phyloP scores from a whole-genome alignment of 2,329 filamentous ascomycete species.

The Orbilia javanica region DNA sequence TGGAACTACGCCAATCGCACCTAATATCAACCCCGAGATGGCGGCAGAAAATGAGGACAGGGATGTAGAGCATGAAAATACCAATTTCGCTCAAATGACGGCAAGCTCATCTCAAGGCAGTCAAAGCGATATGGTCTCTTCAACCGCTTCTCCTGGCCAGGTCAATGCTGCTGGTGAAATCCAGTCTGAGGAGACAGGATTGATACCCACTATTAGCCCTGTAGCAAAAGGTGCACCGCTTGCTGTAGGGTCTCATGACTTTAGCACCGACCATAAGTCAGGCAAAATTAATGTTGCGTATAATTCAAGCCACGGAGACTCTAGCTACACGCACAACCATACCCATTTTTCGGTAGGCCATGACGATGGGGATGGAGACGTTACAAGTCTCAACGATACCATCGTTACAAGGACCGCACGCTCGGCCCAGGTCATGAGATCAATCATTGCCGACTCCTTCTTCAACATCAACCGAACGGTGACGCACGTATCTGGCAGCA shows the following conservation, averaged over 20 bases:
- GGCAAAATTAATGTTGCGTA: neutral
- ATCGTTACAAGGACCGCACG: conserved; percentile 12
- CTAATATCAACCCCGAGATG: conserved; percentile 35
- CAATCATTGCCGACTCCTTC: conserved; percentile 21
- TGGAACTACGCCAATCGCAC: conserved; percentile 25
- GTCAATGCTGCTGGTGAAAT: neutral
- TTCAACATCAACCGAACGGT: conserved; percentile 11
- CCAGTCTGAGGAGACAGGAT: neutral
- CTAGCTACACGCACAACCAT: conserved; percentile 6
- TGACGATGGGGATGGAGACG: conserved; percentile 8
- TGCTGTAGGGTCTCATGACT: neutral
- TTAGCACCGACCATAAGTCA: neutral
- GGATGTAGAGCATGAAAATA: neutral
- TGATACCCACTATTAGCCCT: neutral
- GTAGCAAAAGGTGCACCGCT: neutral
- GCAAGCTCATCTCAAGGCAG: too few species aligned
- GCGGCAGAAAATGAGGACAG: neutral
- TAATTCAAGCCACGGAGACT: conserved; percentile 16
- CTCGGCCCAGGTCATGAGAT: neutral
- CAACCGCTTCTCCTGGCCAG: conserved; percentile 3
- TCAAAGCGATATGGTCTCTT: neutral
- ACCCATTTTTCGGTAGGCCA: conserved; percentile 26
- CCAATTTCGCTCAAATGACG: too few species aligned
- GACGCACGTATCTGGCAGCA: conserved; percentile 20
- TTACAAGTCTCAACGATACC: neutral